phyloP scores from a whole-genome alignment of 768 basidiomycete genomes.

The Mycena alexandri region DNA sequence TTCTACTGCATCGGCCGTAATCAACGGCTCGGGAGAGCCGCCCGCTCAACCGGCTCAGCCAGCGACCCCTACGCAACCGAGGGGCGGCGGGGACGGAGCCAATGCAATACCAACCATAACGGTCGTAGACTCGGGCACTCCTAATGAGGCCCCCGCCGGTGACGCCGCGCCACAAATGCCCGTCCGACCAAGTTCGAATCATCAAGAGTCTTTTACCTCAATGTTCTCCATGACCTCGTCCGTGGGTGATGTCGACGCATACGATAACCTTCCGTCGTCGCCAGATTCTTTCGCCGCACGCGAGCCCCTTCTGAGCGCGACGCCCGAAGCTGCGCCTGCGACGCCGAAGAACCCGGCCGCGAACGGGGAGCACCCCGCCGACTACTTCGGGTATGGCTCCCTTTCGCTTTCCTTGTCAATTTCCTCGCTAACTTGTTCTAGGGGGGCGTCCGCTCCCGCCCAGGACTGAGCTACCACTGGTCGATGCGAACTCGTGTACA shows the following conservation, averaged over 20 bases:
- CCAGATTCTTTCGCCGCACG: slow-evolving; percentile 56
- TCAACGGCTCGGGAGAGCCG: slow-evolving; percentile 42
- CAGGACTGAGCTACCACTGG: slow-evolving; percentile 22
- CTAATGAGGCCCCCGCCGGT: slow-evolving; percentile 10
- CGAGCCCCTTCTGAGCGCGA: slow-evolving; percentile 51
- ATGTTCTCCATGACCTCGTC: slow-evolving; percentile 37
- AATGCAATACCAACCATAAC: slow-evolving; percentile 44
- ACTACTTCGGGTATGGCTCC: slow-evolving; percentile 34
- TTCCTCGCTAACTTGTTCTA: slow-evolving; percentile 1
- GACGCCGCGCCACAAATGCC: slow-evolving; percentile 20
- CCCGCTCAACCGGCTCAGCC: neutral
- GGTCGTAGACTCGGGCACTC: slow-evolving; percentile 27
- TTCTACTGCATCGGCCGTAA: slow-evolving; percentile 60
- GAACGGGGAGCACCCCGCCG: slow-evolving; percentile 30
- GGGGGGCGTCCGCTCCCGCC: slow-evolving; percentile 28
- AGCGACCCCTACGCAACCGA: slow-evolving; percentile 9
- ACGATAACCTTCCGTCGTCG: slow-evolving; percentile 60
- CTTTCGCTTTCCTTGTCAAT: slow-evolving; percentile 1
- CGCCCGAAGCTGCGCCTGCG: slow-evolving; percentile 37
- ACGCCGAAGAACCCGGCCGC: slow-evolving; percentile 34
- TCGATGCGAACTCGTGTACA: slow-evolving; percentile 30
- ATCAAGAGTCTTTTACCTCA: slow-evolving; percentile 35
- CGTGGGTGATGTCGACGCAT: slow-evolving; percentile 41
- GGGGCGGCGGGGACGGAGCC: slow-evolving; percentile 6
- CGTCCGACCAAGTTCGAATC: slow-evolving; percentile 32